Evolutionary conservation across 192 early-diverging fungal species (phyloP), one percentile per base, ranked within the genome.

Genomic region (Lobulomyces angularis): DNA sequence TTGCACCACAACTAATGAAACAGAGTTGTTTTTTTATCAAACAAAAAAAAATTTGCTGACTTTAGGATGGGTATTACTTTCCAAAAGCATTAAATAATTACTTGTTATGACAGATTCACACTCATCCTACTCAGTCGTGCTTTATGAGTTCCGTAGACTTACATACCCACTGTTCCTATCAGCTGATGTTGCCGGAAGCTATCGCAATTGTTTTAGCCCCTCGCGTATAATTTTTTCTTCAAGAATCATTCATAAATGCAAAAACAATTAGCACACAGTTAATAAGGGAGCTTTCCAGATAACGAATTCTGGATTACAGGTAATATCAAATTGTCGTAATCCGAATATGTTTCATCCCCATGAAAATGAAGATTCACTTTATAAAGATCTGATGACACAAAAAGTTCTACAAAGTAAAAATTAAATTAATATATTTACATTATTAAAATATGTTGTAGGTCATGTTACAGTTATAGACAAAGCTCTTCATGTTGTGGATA

Each of bases 51-150:
- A 90, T 8, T 47, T 92, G 30, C 57, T 92, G 33, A 83, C 85
- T 5, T 53, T 90, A 27, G 89, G 89, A 18, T 92, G 89, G 89
- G n/a, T n/a, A n/a, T n/a, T n/a, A n/a, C n/a, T n/a, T 86, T 88
- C 35, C 85, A 88, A 62, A 48, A 50, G 46, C 16, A 16, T 31
- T 43, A 27, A 16, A 35, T 11, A 24, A 18, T 8, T 18, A 23
- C 8, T 18, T 3, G 16, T 11, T 20, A 8, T 36, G 20, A 24
- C n/a, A n/a, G n/a, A 32, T 56, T 12, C 49, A 38, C 27, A 89
- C 85, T 2, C 87, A 90, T 56, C 89, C 89, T 16, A 79, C 84
- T n/a, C 89, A 92, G 61, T 78, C 89, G 4, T 90, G 89, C 50
- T 92, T 92, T 49, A 78, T 92, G 80, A 83, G 80, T 50, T 90